These are phyloP conservation scores for Oidiodendron maius DNA, from an alignment of 495 filamentous ascomycete genomes.

Conservation along the genomic window DNA sequence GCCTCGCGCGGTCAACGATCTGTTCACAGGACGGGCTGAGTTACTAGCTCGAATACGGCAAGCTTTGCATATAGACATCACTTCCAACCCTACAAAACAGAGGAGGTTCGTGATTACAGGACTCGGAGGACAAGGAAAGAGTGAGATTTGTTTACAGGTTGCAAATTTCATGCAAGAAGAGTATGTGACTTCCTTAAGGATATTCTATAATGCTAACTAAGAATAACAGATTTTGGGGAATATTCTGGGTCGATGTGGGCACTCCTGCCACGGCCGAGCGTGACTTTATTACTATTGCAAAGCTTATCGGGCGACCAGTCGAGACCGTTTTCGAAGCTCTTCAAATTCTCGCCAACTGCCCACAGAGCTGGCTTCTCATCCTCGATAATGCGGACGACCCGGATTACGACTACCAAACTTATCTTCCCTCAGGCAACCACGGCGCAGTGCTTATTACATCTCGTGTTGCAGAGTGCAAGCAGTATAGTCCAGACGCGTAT, in stretches of 20 bases:
- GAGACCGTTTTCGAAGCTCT: conserved; percentile 28
- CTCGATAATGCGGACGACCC: conserved; percentile 41
- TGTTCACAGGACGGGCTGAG: conserved; percentile 25
- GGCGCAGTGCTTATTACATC: conserved; percentile 37
- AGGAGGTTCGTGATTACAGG: conserved; percentile 13
- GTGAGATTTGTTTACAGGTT: conserved; percentile 33
- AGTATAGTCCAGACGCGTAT: conserved; percentile 26
- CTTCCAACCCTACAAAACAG: conserved; percentile 1
- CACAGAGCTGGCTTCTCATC: conserved; percentile 35
- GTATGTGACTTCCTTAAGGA: too few relatives aligned
- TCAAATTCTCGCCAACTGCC: conserved; percentile 27
- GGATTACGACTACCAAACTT: conserved; percentile 21
- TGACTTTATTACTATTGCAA: conserved; percentile 33
- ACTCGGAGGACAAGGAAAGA: conserved; percentile 15
- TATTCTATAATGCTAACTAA: conserved; percentile 36
- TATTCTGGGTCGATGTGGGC: conserved; percentile 45
- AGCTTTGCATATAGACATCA: conserved; percentile 27
- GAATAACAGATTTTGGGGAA: conserved; percentile 24
- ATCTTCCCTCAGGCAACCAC: conserved; percentile 33
- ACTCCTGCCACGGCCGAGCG: conserved; percentile 30
- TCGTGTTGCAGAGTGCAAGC: conserved; percentile 27
- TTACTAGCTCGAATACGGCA: conserved; percentile 36
- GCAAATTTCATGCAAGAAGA: conserved; percentile 47
- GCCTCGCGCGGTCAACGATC: conserved; percentile 9
- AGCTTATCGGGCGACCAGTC: conserved; percentile 27